phyloP scores from a whole-genome alignment of 352 stramenopile genomes.

The Phytopythium oedochilum region DNA sequence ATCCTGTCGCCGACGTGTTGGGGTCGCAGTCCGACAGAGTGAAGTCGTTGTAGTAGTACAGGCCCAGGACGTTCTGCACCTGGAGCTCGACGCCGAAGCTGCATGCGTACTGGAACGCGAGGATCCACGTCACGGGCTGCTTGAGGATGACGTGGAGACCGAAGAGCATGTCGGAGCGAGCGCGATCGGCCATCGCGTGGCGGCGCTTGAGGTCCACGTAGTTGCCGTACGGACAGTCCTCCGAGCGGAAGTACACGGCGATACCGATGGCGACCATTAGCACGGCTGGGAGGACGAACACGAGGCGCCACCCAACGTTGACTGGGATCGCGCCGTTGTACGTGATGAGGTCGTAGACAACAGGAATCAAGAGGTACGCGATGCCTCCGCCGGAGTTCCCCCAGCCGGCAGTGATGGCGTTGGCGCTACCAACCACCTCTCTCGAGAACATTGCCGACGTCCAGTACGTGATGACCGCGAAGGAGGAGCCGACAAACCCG shows the following conservation, averaged over 20 bases:
- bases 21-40: slow-evolving; percentile 34
- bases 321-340: slow-evolving; percentile 22
- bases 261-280: slow-evolving; percentile 72
- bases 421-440: slow-evolving; percentile 87
- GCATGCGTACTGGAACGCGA: slow-evolving; percentile 90
- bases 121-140: slow-evolving; percentile 77
- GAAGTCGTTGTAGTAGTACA: slow-evolving; percentile 89
- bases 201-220: slow-evolving; percentile 51
- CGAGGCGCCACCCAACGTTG: slow-evolving; percentile 79
- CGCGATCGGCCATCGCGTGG: slow-evolving; percentile 33
- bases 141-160: slow-evolving; percentile 30
- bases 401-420: slow-evolving; percentile 88
- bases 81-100: slow-evolving; percentile 94
- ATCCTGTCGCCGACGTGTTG: slow-evolving; percentile 18
- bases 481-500: slow-evolving; percentile 87
- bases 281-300: slow-evolving; percentile 80
- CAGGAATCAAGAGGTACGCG: slow-evolving; percentile 77
- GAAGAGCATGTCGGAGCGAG: slow-evolving; percentile 19
- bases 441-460: slow-evolving; percentile 87
- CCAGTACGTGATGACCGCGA: slow-evolving; percentile 90
- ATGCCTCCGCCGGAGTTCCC: slow-evolving; percentile 90
- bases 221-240: slow-evolving; percentile 91
- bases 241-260: slow-evolving; percentile 69
- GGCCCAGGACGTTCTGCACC: slow-evolving; percentile 90
- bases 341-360: slow-evolving; percentile 86